Evolutionary conservation across 1,284 basidiomycete genomes (phyloP).

Genomic region (Xerocomus nothofagi): DNA sequence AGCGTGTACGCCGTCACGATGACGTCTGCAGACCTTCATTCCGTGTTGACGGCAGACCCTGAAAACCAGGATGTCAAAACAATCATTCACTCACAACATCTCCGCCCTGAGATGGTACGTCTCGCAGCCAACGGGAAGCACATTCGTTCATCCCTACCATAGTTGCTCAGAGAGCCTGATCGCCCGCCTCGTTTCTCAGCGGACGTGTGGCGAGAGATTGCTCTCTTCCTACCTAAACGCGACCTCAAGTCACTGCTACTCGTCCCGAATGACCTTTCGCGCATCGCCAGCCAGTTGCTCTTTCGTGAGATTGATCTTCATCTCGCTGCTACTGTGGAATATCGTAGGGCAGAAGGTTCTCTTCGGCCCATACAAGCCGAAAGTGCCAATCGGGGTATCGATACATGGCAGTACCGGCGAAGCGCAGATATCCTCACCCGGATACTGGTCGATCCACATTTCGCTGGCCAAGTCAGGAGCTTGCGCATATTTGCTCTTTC

Average conservation of each 20-base stretch:
- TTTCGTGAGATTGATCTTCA: constrained; percentile 66
- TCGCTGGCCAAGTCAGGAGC: constrained; percentile 57
- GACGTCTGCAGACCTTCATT: constrained; percentile 54
- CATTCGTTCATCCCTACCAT: constrained; percentile 1
- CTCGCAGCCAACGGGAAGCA: background rate
- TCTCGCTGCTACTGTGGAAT: constrained; percentile 32
- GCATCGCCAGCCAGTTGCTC: constrained; percentile 64
- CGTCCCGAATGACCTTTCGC: constrained; percentile 64
- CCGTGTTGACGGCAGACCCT: constrained; percentile 62
- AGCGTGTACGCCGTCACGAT: background rate
- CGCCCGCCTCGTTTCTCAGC: constrained; percentile 51
- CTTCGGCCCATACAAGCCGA: constrained; percentile 8
- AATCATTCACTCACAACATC: constrained; percentile 46
- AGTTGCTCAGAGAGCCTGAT: constrained; percentile 37
- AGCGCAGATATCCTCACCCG: constrained; percentile 70
- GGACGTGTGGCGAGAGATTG: constrained; percentile 73
- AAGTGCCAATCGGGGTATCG: constrained; percentile 31
- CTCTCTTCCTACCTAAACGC: constrained; percentile 56
- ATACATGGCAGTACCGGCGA: constrained; percentile 57
- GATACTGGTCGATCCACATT: constrained; percentile 59
- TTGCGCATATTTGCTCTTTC: constrained; percentile 57
- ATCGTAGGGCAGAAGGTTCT: constrained; percentile 28
- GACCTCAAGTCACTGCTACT: constrained; percentile 65
- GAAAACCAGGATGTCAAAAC: constrained; percentile 66
- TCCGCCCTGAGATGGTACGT: constrained; percentile 36